phyloP scores from a whole-genome alignment of 1,139 yeast species.

The Suhomyces wounanorum region DNA sequence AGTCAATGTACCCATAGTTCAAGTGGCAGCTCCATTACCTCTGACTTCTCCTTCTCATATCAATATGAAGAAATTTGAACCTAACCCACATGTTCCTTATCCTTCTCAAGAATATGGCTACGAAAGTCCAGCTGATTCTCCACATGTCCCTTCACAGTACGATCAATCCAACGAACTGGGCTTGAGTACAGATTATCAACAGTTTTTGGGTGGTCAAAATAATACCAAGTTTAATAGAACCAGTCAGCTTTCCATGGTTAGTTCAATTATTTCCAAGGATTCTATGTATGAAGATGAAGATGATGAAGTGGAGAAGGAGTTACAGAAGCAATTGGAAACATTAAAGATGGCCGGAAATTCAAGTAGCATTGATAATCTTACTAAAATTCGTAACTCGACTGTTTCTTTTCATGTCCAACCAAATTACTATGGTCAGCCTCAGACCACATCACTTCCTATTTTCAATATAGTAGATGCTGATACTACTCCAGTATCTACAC shows the following conservation, averaged over 20 bases:
- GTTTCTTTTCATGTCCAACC: not conserved
- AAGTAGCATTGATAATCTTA: conserved; percentile 3
- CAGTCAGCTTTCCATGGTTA: conserved; percentile 46
- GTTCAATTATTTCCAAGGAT: conserved; percentile 46
- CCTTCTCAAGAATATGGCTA: conserved; percentile 4
- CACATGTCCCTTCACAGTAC: conserved; percentile 16
- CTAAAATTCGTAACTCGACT: not conserved
- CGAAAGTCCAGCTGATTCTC: not conserved
- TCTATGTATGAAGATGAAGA: conserved; percentile 29
- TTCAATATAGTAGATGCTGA: conserved; percentile 20
- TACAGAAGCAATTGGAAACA: conserved; percentile 42
- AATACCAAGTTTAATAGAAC: conserved; percentile 20
- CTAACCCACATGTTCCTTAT: conserved; percentile 8
- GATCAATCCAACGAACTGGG: conserved; percentile 15
- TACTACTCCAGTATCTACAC: not conserved
- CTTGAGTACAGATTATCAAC: conserved; percentile 32
- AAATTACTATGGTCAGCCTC: not conserved
- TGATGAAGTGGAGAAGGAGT: conserved; percentile 42
- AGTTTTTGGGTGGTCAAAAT: conserved; percentile 25
- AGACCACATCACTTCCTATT: conserved; percentile 17
- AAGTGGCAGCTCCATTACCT: conserved; percentile 1
- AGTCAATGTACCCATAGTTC: not conserved
- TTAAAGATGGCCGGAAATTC: conserved; percentile 33
- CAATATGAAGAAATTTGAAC: conserved; percentile 9
- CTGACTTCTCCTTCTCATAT: conserved; percentile 16